A percentile compares a stretch with the other conserved stretches of the same genome.
Evolutionary conservation across 352 stramenopile genomes (phyloP).

Genomic region (Globisporangium barbulae): DNA sequence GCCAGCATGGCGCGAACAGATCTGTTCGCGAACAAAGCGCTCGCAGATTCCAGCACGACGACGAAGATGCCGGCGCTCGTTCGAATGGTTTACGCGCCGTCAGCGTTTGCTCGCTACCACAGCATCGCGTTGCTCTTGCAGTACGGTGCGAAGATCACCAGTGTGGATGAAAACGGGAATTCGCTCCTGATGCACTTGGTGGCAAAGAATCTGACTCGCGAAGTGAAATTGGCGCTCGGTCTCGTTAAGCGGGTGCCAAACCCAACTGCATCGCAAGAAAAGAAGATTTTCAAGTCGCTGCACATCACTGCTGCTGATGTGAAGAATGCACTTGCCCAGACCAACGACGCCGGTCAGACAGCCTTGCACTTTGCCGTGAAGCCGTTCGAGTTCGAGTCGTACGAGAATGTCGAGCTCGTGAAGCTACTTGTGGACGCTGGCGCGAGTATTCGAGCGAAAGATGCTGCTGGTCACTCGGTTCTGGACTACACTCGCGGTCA

Average conservation of each 20-base stretch:
- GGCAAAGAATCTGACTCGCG: constrained; percentile 39
- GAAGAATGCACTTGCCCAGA: constrained; percentile 35
- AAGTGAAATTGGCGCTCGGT: constrained; percentile 45
- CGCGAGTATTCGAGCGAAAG: constrained; percentile 30
- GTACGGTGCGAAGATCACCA: constrained; percentile 53
- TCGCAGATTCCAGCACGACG: constrained; percentile 22
- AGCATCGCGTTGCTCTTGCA: constrained; percentile 48
- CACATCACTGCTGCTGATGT: constrained; percentile 41
- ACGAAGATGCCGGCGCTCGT: constrained; percentile 41
- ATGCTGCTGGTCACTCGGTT: constrained; percentile 34
- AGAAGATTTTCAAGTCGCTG: constrained; percentile 34
- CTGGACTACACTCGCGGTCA: constrained; percentile 60
- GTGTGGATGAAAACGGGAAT: constrained; percentile 48
- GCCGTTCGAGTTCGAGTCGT: constrained; percentile 53
- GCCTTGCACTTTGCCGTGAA: constrained; percentile 62
- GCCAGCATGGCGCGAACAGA: constrained; percentile 25
- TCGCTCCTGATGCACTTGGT: constrained; percentile 62
- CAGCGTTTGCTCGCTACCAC: constrained; percentile 28
- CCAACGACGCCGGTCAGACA: constrained; percentile 42
- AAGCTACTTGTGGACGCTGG: constrained; percentile 43
- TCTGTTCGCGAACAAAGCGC: constrained; percentile 37
- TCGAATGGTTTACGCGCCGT: constrained; percentile 36
- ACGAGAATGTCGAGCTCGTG: constrained; percentile 57
- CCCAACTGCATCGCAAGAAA: constrained; percentile 25
- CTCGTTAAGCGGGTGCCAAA: constrained; percentile 41